These are phyloP conservation scores for Hamamelis virginiana DNA, from an alignment of 164 flowering plant species.

Conservation along the genomic window DNA sequence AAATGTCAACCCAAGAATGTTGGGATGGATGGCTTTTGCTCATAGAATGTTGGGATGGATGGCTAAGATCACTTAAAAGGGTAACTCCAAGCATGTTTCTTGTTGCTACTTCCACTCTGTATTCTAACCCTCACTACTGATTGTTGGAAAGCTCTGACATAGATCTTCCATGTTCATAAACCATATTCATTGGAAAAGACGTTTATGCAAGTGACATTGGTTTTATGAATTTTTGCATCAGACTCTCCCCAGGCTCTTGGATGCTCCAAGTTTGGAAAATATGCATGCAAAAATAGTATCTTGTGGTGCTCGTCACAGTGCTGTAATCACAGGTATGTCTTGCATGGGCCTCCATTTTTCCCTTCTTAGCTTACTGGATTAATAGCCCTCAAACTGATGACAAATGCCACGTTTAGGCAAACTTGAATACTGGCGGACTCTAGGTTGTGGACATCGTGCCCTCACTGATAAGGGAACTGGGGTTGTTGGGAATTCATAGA, in stretches of 20 bases:
- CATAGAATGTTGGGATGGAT: background rate
- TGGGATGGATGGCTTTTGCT: background rate
- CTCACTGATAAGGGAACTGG: background rate
- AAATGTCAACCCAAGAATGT: background rate
- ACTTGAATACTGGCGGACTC: background rate
- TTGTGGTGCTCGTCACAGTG: conserved; percentile 95
- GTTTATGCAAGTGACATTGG: conserved; percentile 7
- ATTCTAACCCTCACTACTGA: background rate
- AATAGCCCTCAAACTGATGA: background rate
- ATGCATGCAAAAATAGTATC: conserved; percentile 61
- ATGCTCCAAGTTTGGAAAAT: conserved; percentile 74
- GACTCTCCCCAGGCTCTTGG: conserved; percentile 83
- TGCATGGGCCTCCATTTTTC: background rate
- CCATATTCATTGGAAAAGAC: background rate
- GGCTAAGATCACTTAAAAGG: background rate
- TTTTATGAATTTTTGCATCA: conserved; percentile 30
- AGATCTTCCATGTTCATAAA: conserved; percentile 1
- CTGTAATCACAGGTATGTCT: conserved; percentile 61
- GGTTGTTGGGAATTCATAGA: background rate
- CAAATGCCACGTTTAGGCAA: background rate
- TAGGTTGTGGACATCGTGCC: background rate
- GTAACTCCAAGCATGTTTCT: background rate
- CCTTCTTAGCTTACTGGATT: background rate
- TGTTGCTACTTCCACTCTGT: background rate
- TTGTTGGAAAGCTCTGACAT: background rate